Evolutionary conservation across 140 eudicot species (phyloP), one percentile per base, ranked within the genome.

Genomic region (Cichorium intybus): DNA sequence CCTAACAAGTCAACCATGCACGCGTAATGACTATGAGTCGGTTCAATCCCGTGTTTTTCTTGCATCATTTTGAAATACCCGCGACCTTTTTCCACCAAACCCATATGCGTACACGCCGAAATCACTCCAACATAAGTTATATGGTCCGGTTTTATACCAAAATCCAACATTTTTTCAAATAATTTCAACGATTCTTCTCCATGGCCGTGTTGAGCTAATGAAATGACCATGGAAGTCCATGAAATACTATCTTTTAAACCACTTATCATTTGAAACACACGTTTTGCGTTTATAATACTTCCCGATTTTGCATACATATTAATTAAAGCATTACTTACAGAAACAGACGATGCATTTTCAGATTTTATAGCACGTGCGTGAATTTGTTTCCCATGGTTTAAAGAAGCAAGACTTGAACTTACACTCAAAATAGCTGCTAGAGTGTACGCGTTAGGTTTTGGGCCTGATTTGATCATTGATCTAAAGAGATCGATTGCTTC

Each of bases 21-120:
- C 0, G 96, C 88, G 66, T 85, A 77, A 43, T 85, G 96, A 69
- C 88, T 89, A 47, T 62, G 41, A 14, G 83, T 68, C 16, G 96
- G 96, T 20, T 24, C 80, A 43, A 82, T 64, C 61, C 82, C 62
- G 22, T 71, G 85, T 71, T 72, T 77, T 37, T 72, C 73, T 33
- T 80, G 79, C 93, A 88, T 88, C 77, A 62, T 10, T 17, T 66
- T 67, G 33, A 88, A 88, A 56, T 75, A 82, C 24, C 33, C 18
- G 54, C 81, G 56, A 24, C 95, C 96, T 64, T 58, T 60, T n/a
- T 82, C 83, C 24, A 85, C 90, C 69, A 88, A 75, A 2, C 96
- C 96, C 85, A 85, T 85, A 71, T 88, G 96, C 68, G 90, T 88
- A 70, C 94, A 88, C 2, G 97, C 94, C 37, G 90, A 81, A 45